Evolutionary conservation across 768 basidiomycete genomes (phyloP), one percentile per base, ranked within the genome.

Genomic region (Russula compacta): DNA sequence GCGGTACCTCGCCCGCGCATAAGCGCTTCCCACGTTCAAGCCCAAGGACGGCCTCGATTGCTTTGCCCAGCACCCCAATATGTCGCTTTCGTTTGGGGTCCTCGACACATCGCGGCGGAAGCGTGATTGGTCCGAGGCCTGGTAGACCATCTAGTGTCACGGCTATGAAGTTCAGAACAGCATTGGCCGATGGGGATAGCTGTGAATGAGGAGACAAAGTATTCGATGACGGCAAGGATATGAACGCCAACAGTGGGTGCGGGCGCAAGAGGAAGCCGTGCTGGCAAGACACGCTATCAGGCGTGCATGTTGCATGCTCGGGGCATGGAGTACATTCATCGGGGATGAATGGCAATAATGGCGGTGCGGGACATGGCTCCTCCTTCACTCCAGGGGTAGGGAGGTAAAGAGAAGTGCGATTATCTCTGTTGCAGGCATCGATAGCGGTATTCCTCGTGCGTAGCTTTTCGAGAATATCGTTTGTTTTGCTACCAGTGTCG

Each of bases 61-160:
- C 81, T 67, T 84, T 88, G 1, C 88, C 92, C 57, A 94, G 74
- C 21, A 75, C 79, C 39, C 89, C 89, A 49, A 93, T 88, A 66
- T 85, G 78, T 56, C 78, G 74, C 73, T 85, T 89, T 69, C 90
- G 77, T 69, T 76, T 81, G 56, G 87, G 87, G 73, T 93, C 89
- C 74, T 87, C 86, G 52, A 84, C 74, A 69, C 91, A 93, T 49
- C 81, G 78, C 43, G 87, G 87, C 29, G 89, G 83, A 54, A 93
- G 76, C 21, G 84, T 88, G 43, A 92, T 78, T 61, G 86, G 81
- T n/a, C 89, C 88, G 24, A 90, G 73, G 36, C 83, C 81, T 21
- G 90, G 91, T 52, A 92, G 70, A 35, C 91, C 91, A 72, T 92
- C 79, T 11, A 76, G n/a, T 3, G 58, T 64, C 1, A 62, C 59